A percentile compares a stretch with the other conserved stretches of the same genome.
Evolutionary conservation across 306 rosid species (phyloP).

Genomic region (Cucumis cinereus): DNA sequence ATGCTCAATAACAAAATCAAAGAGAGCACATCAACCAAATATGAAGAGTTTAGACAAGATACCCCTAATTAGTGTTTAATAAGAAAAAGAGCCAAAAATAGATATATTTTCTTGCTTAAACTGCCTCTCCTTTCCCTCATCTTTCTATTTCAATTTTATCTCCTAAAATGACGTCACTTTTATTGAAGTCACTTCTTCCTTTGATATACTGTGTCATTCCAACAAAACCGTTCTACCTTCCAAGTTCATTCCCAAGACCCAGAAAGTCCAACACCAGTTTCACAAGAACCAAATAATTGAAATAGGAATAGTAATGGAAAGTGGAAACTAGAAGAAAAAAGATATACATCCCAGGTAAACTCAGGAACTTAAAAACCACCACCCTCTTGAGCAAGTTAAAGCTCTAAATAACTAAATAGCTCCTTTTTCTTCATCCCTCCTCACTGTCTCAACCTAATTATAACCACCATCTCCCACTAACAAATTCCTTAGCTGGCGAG

Average conservation of each 20-base stretch:
- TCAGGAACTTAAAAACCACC: neutral
- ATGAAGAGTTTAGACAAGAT: neutral
- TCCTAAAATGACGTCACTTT: neutral
- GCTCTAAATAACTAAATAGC: neutral
- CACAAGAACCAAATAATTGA: neutral
- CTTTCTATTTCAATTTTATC: neutral
- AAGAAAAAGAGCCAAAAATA: neutral
- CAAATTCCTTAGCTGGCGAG: neutral
- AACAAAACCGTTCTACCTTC: neutral
- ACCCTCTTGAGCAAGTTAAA: neutral
- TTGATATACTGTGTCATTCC: neutral
- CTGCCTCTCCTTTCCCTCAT: neutral
- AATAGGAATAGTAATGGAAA: neutral
- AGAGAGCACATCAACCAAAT: neutral
- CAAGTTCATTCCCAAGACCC: neutral
- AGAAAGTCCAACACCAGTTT: neutral
- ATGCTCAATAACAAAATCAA: neutral
- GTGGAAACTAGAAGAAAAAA: neutral
- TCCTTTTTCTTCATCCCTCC: neutral
- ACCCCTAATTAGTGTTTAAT: neutral
- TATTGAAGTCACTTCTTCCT: neutral
- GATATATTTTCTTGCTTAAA: neutral
- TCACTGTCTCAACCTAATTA: neutral
- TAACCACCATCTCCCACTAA: neutral
- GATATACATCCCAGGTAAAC: neutral